Conservation (phyloP, 495 filamentous ascomycete species). For the Staphylotrichum longicolle region DNA sequence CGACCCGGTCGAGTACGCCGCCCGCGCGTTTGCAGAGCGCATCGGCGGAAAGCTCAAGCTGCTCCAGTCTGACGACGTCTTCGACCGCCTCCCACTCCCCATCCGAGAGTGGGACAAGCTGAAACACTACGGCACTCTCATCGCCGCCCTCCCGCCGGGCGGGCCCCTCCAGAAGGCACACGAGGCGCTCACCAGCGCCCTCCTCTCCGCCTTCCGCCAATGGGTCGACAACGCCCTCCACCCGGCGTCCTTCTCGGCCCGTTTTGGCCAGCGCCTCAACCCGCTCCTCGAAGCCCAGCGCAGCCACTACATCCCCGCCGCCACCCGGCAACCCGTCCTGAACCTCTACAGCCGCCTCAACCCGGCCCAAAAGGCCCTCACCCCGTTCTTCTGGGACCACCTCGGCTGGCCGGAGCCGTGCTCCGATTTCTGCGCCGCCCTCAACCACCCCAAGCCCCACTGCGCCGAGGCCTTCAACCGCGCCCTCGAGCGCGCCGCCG, state of each 20-base stretch:
- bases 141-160: not conserved
- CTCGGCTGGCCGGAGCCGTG: constrained; percentile 1
- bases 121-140: constrained; percentile 1
- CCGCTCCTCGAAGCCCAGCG: constrained; percentile 27
- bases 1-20: constrained; percentile 35
- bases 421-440: not conserved
- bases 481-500: not conserved
- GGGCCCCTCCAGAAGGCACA: constrained; percentile 52
- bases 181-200: constrained; percentile 20
- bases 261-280: not conserved
- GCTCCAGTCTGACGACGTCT: constrained; percentile 25
- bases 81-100: constrained; percentile 11
- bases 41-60: constrained; percentile 19
- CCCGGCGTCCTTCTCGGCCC: not conserved
- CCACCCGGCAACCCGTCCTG: constrained; percentile 7
- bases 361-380: constrained; percentile 30
- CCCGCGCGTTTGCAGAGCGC: constrained; percentile 28
- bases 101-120: constrained; percentile 27
- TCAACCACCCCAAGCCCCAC: not conserved
- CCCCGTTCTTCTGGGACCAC: constrained; percentile 35
- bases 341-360: constrained; percentile 27
- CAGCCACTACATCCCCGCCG: constrained; percentile 32
- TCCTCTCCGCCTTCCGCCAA: constrained; percentile 17
- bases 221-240: constrained; percentile 20
- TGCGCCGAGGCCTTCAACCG: not conserved